Evolutionary conservation across 163 green algal genomes (phyloP).

Genomic region (Botryococcus braunii): DNA sequence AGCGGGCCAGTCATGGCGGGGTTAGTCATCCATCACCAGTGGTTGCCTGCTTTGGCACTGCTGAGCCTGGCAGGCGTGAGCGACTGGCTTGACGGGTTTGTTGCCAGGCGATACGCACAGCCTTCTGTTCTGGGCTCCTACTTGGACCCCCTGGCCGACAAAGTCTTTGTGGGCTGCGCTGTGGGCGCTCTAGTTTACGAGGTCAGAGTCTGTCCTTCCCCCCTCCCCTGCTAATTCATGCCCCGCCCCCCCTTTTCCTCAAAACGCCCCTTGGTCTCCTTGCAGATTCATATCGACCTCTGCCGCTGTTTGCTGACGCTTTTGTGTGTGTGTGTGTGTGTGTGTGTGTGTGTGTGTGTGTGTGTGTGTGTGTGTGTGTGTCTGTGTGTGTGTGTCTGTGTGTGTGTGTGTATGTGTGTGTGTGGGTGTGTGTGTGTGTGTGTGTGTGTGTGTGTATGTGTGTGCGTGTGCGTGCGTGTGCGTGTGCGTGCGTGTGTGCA

Average conservation of each 20-base stretch:
- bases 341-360: no score
- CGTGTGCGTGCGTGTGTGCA: no score
- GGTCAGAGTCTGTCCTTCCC: no score
- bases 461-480: no score
- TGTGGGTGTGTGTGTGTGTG: no score
- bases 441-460: no score
- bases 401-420: no score
- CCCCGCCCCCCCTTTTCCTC: no score
- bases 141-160: slow-evolving; percentile 88
- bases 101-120: slow-evolving; percentile 52
- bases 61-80: slow-evolving; percentile 14
- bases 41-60: slow-evolving; percentile 7
- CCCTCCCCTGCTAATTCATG: neutral
- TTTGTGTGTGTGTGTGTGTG: no score
- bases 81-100: slow-evolving; percentile 68
- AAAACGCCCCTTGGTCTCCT: neutral
- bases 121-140: slow-evolving; percentile 82
- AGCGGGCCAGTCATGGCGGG: slow-evolving; percentile 55
- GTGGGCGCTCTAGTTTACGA: slow-evolving; percentile 55
- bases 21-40: slow-evolving; percentile 45
- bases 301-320: no score
- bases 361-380: no score
- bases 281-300: neutral
- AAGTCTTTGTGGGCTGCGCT: slow-evolving; percentile 67
- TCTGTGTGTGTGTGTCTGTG: no score